Percentiles rank a stretch among this genome's conserved stretches.
Conservation (phyloP, 768 basidiomycete genomes). For the Psilocybe tampanensis region DNA sequence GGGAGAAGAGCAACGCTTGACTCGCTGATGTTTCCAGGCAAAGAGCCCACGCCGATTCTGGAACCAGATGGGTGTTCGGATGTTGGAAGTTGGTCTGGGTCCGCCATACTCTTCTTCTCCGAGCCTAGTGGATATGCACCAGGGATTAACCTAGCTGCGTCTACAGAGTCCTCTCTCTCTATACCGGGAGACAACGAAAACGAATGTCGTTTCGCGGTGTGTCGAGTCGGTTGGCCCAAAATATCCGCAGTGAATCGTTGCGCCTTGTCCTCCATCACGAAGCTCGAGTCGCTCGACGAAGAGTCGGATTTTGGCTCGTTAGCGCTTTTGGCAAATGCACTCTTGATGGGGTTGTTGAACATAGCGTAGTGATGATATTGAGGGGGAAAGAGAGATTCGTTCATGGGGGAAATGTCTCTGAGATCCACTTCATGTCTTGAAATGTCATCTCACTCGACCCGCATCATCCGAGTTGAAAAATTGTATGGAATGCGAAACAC, state of each 20-base stretch:
- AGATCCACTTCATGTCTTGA: not conserved
- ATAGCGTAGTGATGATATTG: not conserved
- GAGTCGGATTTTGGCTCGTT: not conserved
- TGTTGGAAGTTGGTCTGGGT: not conserved
- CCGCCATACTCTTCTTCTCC: not conserved
- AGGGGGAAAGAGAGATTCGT: not conserved
- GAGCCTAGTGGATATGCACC: not conserved
- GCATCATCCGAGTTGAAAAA: not conserved
- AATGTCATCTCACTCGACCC: not conserved
- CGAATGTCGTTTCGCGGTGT: constrained; percentile 2
- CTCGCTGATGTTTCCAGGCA: not conserved
- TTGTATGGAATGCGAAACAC: not conserved
- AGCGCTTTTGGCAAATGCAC: no score
- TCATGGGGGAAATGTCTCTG: not conserved
- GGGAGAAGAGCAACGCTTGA: not conserved
- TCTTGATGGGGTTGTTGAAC: not conserved
- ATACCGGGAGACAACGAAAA: not conserved
- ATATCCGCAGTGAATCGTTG: not conserved
- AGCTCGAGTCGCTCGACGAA: not conserved
- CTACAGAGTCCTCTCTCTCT: not conserved
- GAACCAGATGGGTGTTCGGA: not conserved
- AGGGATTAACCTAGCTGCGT: not conserved
- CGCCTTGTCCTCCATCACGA: not conserved
- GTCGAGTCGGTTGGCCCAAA: not conserved
- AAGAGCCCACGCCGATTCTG: not conserved